Percentiles rank a stretch among this genome's conserved stretches.
These are phyloP conservation scores for Anthracocystis walkeri DNA, from an alignment of 1,284 basidiomycete genomes.

Conservation along the genomic window DNA sequence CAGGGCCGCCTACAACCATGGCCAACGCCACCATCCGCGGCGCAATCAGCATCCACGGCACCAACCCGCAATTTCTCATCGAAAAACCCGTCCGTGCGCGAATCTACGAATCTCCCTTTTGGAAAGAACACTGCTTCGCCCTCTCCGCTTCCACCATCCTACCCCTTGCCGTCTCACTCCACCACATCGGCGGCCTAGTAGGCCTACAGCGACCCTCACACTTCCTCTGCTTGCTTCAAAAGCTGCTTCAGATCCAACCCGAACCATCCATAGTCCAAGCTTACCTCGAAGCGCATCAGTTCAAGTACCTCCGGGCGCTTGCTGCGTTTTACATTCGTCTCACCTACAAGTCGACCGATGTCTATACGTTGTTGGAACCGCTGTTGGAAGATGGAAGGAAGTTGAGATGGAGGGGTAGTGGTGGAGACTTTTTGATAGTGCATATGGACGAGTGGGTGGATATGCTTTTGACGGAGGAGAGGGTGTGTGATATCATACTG, in stretches of 20 bases:
- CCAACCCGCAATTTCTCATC: slow-evolving; percentile 88
- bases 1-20: slow-evolving; percentile 66
- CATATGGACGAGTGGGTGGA: slow-evolving; percentile 95
- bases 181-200: slow-evolving; percentile 82
- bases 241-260: slow-evolving; percentile 95
- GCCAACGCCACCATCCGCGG: slow-evolving; percentile 89
- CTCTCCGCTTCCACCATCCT: slow-evolving; percentile 85
- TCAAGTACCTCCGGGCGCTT: slow-evolving; percentile 94
- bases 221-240: slow-evolving; percentile 88
- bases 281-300: slow-evolving; percentile 89
- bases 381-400: slow-evolving; percentile 93
- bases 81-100: slow-evolving; percentile 95
- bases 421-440: slow-evolving; percentile 75
- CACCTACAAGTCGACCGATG: slow-evolving; percentile 88
- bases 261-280: slow-evolving; percentile 95
- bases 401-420: slow-evolving; percentile 81
- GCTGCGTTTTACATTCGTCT: slow-evolving; percentile 94
- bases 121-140: slow-evolving; percentile 81
- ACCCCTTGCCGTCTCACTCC: slow-evolving; percentile 86
- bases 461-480: slow-evolving; percentile 84
- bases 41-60: slow-evolving; percentile 88
- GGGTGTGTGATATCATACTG: slow-evolving; percentile 95
- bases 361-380: slow-evolving; percentile 93
- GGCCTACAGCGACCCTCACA: slow-evolving; percentile 58
- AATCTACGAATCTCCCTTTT: slow-evolving; percentile 94